Evolutionary conservation across 1,284 basidiomycete species (phyloP).

Genomic region (Sporisorium reilianum): DNA sequence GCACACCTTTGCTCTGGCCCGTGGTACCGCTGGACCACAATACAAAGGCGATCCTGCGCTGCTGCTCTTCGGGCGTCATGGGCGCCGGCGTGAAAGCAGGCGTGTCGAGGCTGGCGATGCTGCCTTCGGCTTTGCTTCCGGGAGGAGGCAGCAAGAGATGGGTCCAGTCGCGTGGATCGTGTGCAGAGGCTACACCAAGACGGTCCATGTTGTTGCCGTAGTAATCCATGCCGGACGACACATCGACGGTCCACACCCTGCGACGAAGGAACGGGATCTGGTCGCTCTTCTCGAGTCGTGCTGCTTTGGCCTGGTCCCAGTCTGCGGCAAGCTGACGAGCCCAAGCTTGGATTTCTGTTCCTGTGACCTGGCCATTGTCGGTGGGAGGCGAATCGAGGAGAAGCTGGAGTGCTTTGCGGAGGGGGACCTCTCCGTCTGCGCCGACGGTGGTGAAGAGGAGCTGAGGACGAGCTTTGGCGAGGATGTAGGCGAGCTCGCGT

Average conservation of each 20-base stretch:
- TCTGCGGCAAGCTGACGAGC: conserved; percentile 43
- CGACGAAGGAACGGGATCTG: conserved; percentile 27
- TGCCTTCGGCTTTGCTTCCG: conserved; percentile 44
- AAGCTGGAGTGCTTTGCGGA: conserved; percentile 53
- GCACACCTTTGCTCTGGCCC: conserved; percentile 70
- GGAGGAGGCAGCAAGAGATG: conserved; percentile 49
- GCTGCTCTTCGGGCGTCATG: conserved; percentile 49
- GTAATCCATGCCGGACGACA: conserved; percentile 48
- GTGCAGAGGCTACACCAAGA: conserved; percentile 38
- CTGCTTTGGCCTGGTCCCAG: conserved; percentile 46
- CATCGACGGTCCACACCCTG: conserved; percentile 55
- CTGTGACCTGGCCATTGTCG: conserved; percentile 34
- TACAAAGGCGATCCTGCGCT: conserved; percentile 57
- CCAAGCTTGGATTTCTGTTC: conserved; percentile 36
- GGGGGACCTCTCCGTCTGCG: conserved; percentile 52
- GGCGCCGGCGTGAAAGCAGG: conserved; percentile 31
- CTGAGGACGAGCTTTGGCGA: conserved; percentile 66
- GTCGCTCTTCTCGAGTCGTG: conserved; percentile 42
- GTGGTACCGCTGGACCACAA: conserved; percentile 70
- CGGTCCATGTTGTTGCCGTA: conserved; percentile 45
- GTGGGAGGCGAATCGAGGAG: conserved; percentile 47
- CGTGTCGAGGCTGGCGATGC: conserved; percentile 32
- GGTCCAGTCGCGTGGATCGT: conserved; percentile 58
- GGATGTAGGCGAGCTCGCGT: conserved; percentile 69
- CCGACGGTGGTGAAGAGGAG: conserved; percentile 67